Evolutionary conservation across 1,284 basidiomycete genomes (phyloP).

Genomic region (Phylloboletellus chloephorus): DNA sequence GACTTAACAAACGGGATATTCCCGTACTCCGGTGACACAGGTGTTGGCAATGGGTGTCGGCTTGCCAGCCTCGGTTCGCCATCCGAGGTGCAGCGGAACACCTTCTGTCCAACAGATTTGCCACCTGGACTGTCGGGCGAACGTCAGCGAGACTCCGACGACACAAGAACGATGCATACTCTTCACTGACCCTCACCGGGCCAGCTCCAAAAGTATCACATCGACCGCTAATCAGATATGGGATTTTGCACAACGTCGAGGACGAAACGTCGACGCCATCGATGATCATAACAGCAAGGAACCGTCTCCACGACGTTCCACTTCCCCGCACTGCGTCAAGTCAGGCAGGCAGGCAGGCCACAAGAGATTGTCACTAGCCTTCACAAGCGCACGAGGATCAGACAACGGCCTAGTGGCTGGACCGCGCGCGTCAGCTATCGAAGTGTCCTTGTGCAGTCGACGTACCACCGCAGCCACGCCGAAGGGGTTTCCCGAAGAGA

Average conservation of each 20-base stretch:
- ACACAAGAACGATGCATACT: constrained; percentile 9
- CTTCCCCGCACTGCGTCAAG: constrained; percentile 8
- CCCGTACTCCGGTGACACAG: constrained; percentile 25
- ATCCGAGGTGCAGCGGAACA: constrained; percentile 1
- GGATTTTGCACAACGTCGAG: constrained; percentile 8
- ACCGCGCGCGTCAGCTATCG: constrained; percentile 5
- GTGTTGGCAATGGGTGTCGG: constrained; percentile 10
- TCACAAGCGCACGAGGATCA: constrained; percentile 9
- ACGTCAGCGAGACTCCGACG: constrained; percentile 3
- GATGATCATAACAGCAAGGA: constrained; percentile 14
- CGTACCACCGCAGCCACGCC: constrained; percentile 21
- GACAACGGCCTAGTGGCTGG: constrained; percentile 21
- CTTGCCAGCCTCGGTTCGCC: constrained; percentile 4
- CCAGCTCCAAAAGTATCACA: constrained; percentile 21
- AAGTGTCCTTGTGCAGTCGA: not conserved
- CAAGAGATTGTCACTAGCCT: constrained; percentile 4
- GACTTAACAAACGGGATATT: constrained; percentile 25
- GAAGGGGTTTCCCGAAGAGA: constrained; percentile 34
- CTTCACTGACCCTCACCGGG: constrained; percentile 23
- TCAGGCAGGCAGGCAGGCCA: not conserved
- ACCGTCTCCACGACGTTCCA: constrained; percentile 16
- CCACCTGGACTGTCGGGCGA: constrained; percentile 11
- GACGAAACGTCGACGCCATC: constrained; percentile 8
- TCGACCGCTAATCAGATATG: constrained; percentile 17
- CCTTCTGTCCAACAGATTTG: constrained; percentile 11